Base-by-base conservation (phyloP, 1,284 basidiomycete genomes). In the Mycena sp. region DNA sequence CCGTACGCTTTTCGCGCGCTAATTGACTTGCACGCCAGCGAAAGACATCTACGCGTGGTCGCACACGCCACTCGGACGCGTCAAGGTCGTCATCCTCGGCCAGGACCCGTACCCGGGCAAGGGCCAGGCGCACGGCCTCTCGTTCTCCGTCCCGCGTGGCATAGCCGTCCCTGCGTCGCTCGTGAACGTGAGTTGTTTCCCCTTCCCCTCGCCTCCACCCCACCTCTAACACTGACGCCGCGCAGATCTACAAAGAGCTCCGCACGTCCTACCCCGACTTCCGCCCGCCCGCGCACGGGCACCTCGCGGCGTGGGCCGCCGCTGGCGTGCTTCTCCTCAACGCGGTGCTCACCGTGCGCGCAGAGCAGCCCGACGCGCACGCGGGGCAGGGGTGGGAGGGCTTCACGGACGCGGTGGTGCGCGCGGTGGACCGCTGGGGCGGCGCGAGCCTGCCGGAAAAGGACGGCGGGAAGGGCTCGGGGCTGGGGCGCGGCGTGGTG, bases 301-400 rank as follows among this genome's bases (percentile, higher is more conserved):
- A 95, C 74, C 82, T 99, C 45, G 87, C 87, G 11, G 79, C 85
- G 23, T 96, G 95, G 93, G 95, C 95, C 1, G 84, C 88, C 65
- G 91, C 92, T 67, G 96, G 96, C 40, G 96, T 99, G 35, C 82
- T 99, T 51, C 85, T 98, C 73, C 86, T 99, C 55, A 99, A 99
- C 79, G 93, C 95, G 3, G 93, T 91, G 65, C 83, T 99, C 32
- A 96, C 95, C 1, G 95, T 97, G 29, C 85, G 87, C 59, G 90
- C 91, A 1, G 84, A 85, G 62, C 72, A 86, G 63, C 88, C 96
- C 2, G 92, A 87, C 38, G 96, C 95, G 50, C 96, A 99, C 76
- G 86, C 90, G 37, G n/a, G 87, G 67, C 88, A 85, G 74, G 96
- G 96, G 53, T 96, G 95, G 95, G 95, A 98, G 75, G 79, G 85